phyloP scores from a whole-genome alignment of 768 basidiomycete genomes.

The Panaeolus papilionaceus region DNA sequence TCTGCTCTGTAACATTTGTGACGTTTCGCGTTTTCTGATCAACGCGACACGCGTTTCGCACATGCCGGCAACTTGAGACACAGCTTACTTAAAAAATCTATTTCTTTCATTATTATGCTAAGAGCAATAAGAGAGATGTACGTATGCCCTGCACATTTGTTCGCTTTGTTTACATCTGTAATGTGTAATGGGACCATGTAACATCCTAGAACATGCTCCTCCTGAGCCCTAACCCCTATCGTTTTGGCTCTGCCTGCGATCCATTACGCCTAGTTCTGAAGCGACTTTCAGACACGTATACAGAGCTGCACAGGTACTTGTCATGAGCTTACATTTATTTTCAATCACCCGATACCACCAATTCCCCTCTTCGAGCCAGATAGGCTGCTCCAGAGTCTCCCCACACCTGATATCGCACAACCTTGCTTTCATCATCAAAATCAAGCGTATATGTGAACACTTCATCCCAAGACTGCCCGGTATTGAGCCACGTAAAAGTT shows the following conservation, averaged over 20 bases:
- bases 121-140: too few relatives aligned
- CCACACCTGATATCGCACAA: constrained; percentile 71
- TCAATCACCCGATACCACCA: constrained; percentile 33
- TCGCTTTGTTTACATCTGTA: too few relatives aligned
- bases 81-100: too few relatives aligned
- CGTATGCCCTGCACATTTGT: too few relatives aligned
- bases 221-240: too few relatives aligned
- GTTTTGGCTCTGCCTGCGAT: too few relatives aligned
- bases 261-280: too few relatives aligned
- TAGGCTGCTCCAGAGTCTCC: constrained; percentile 71
- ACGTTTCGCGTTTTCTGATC: constrained; percentile 36
- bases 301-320: background rate
- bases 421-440: constrained; percentile 61
- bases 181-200: too few relatives aligned
- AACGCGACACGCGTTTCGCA: background rate
- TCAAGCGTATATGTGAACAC: constrained; percentile 64
- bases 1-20: constrained; percentile 29
- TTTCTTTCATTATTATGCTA: too few relatives aligned
- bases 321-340: constrained; percentile 11
- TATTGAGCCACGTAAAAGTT: constrained; percentile 61
- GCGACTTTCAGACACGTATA: background rate
- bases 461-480: constrained; percentile 64
- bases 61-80: background rate
- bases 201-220: too few relatives aligned
- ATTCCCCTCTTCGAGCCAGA: constrained; percentile 58